phyloP scores from a whole-genome alignment of 441 rosid genomes.

The Pelargonium fulgidum region DNA sequence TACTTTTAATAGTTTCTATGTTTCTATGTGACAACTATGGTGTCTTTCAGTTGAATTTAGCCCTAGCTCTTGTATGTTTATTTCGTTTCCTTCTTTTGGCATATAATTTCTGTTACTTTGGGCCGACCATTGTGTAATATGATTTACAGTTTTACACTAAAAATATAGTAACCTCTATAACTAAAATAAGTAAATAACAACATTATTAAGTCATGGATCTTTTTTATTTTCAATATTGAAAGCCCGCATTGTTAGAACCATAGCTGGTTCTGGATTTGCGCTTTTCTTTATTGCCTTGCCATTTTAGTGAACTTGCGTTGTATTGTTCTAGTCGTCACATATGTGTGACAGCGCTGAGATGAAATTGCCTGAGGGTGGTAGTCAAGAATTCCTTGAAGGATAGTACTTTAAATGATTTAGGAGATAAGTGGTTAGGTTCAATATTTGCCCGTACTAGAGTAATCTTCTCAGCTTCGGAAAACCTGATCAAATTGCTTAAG shows the following conservation, averaged over 20 bases:
- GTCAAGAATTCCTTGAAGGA: background rate
- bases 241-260: background rate
- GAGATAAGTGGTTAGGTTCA: background rate
- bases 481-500: background rate
- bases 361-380: background rate
- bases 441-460: background rate
- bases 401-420: background rate
- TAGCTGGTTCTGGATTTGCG: background rate
- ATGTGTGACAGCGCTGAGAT: background rate
- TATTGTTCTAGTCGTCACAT: background rate
- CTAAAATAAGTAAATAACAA: background rate
- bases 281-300: too few species aligned
- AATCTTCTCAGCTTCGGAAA: background rate
- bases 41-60: background rate
- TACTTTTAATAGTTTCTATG: background rate
- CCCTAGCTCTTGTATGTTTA: background rate
- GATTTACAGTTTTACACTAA: too few species aligned
- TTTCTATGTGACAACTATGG: background rate
- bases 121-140: background rate
- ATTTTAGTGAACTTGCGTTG: background rate
- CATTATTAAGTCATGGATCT: background rate
- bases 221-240: background rate
- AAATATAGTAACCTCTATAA: background rate
- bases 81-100: background rate
- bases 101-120: background rate